These are phyloP conservation scores for Alisma plantagoaquatica DNA, from an alignment of 106 monocot genomes.

Conservation along the genomic window DNA sequence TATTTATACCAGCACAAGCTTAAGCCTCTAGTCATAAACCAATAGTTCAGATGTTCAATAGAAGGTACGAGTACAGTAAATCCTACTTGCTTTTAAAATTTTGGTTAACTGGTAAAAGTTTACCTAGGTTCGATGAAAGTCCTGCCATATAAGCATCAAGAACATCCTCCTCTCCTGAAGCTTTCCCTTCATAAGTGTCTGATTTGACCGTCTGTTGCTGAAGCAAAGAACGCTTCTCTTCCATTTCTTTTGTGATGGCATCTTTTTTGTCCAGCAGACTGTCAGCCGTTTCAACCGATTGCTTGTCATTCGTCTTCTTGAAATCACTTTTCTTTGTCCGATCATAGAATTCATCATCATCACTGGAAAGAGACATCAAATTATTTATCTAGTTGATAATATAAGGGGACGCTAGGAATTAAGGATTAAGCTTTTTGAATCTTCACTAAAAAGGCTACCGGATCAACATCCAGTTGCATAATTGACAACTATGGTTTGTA, in stretches of 20 bases:
- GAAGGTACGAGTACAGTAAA: too few species aligned
- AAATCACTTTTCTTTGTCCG: slow-evolving; percentile 60
- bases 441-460: too few species aligned
- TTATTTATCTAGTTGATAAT: background rate
- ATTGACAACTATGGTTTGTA: too few species aligned
- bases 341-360: slow-evolving; percentile 96
- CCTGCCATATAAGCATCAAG: slow-evolving; percentile 92
- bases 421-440: too few species aligned
- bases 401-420: too few species aligned
- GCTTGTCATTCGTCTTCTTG: slow-evolving; percentile 35
- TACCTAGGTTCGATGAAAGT: slow-evolving; percentile 83
- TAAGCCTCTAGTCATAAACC: background rate
- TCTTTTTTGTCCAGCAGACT: slow-evolving; percentile 86
- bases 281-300: slow-evolving; percentile 82
- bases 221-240: slow-evolving; percentile 50
- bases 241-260: slow-evolving; percentile 47
- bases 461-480: too few species aligned
- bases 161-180: slow-evolving; percentile 42
- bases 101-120: too few species aligned
- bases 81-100: too few species aligned
- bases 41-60: background rate
- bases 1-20: too few species aligned
- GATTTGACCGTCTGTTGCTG: slow-evolving; percentile 40
- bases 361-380: slow-evolving; percentile 27
- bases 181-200: slow-evolving; percentile 4